phyloP scores from a whole-genome alignment of 1,284 basidiomycete genomes.

The Pseudozyma sp. region DNA sequence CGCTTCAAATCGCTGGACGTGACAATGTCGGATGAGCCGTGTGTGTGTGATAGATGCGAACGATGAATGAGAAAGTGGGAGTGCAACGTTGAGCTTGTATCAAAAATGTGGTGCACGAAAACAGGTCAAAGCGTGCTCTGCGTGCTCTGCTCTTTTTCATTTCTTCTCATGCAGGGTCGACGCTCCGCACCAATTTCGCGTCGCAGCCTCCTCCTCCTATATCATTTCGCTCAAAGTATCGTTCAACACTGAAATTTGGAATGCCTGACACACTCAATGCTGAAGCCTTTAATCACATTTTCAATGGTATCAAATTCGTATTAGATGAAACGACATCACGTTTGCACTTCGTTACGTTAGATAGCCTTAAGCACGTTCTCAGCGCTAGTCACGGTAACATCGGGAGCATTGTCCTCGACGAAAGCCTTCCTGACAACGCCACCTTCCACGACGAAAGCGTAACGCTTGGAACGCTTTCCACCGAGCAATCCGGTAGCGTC shows the following conservation, averaged over 20 bases:
- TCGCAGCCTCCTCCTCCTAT: too few relatives aligned
- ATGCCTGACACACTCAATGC: background rate
- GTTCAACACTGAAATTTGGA: too few relatives aligned
- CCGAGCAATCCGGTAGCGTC: slow-evolving; percentile 64
- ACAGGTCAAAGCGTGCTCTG: too few relatives aligned
- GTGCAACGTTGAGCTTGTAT: too few relatives aligned
- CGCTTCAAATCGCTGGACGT: background rate
- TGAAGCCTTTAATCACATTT: background rate
- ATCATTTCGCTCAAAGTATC: too few relatives aligned
- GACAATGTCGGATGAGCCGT: background rate
- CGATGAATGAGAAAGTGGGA: background rate
- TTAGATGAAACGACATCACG: background rate
- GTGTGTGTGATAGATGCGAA: background rate
- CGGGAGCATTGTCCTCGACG: slow-evolving; percentile 59
- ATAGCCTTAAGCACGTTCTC: slow-evolving; percentile 58
- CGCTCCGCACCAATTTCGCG: too few relatives aligned
- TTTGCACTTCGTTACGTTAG: background rate
- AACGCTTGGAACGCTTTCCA: slow-evolving; percentile 54
- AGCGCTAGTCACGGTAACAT: slow-evolving; percentile 59
- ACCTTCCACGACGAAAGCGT: slow-evolving; percentile 56
- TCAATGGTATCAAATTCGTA: slow-evolving; percentile 1
- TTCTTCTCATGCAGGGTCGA: too few relatives aligned
- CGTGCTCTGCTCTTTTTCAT: too few relatives aligned
- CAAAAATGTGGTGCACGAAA: too few relatives aligned
- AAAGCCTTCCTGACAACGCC: slow-evolving; percentile 58